These are phyloP conservation scores for Talaromyces sp. DNA, from an alignment of 2,329 filamentous ascomycete species.

Conservation along the genomic window DNA sequence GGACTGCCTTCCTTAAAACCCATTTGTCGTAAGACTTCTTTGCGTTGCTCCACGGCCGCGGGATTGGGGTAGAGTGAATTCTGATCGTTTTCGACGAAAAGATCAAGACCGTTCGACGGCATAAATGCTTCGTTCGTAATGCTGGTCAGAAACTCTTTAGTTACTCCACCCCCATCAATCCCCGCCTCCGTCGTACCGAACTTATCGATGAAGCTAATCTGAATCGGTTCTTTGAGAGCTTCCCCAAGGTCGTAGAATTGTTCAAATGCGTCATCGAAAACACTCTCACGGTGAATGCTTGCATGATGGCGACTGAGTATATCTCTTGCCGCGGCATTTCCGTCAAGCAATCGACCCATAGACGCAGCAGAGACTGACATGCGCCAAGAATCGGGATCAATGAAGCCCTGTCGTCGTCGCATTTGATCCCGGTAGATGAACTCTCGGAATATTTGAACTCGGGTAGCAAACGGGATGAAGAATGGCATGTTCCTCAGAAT, in stretches of 20 bases:
- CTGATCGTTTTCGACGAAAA: slow-evolving; percentile 80
- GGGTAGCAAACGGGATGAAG: slow-evolving; percentile 84
- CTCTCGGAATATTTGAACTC: slow-evolving; percentile 87
- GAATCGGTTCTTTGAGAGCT: slow-evolving; percentile 86
- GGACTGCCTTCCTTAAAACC: slow-evolving; percentile 51
- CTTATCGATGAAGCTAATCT: slow-evolving; percentile 91
- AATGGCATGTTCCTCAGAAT: slow-evolving; percentile 96
- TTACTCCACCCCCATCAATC: slow-evolving; percentile 94
- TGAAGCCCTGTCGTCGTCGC: slow-evolving; percentile 61
- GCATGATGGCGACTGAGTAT: slow-evolving; percentile 62
- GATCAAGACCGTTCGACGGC: slow-evolving; percentile 50
- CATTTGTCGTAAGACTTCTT: slow-evolving; percentile 51
- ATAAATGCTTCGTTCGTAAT: slow-evolving; percentile 81
- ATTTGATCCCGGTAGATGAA: slow-evolving; percentile 82
- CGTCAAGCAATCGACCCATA: slow-evolving; percentile 37
- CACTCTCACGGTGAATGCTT: slow-evolving; percentile 67
- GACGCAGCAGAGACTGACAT: slow-evolving; percentile 49
- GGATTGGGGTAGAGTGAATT: slow-evolving; percentile 89
- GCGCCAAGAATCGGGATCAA: slow-evolving; percentile 72
- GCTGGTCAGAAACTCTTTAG: slow-evolving; percentile 91
- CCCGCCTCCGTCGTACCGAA: slow-evolving; percentile 84
- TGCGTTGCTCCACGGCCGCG: slow-evolving; percentile 63
- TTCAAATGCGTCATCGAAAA: slow-evolving; percentile 81
- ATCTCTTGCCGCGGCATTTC: slow-evolving; percentile 36
- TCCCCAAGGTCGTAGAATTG: slow-evolving; percentile 78